These are phyloP conservation scores for Acanthamoeba triangularis DNA, from an alignment of 208 protist genomes.

Conservation along the genomic window DNA sequence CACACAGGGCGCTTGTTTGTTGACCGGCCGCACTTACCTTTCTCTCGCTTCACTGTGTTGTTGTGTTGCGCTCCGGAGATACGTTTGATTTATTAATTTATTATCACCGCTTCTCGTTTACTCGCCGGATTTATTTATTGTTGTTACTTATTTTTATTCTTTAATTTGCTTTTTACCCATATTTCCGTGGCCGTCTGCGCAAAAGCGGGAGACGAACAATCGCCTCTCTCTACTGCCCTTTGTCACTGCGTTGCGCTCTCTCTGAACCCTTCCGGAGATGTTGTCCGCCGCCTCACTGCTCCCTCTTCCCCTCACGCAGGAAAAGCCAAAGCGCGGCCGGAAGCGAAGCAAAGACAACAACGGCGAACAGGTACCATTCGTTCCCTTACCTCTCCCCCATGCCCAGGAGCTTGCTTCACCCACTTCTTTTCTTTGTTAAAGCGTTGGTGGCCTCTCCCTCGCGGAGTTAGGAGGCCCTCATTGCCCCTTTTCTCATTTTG, in stretches of 20 bases:
- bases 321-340: constrained; percentile 6
- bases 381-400: neutral
- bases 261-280: neutral
- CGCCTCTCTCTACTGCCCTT: neutral
- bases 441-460: neutral
- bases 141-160: neutral
- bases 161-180: neutral
- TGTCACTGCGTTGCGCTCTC: neutral
- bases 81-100: neutral
- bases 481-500: neutral
- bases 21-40: neutral
- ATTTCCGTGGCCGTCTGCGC: neutral
- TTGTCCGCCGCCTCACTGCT: neutral
- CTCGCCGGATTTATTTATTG: too few species aligned
- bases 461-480: neutral
- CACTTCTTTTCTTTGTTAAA: too few species aligned
- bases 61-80: neutral
- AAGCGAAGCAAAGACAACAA: constrained; percentile 5
- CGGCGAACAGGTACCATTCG: neutral
- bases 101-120: too few species aligned
- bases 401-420: too few species aligned
- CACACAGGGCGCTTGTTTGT: neutral
- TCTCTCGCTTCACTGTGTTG: neutral
- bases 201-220: neutral
- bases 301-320: neutral